Conservation (phyloP, 2,329 filamentous ascomycete genomes). For the Monilinia laxa region DNA sequence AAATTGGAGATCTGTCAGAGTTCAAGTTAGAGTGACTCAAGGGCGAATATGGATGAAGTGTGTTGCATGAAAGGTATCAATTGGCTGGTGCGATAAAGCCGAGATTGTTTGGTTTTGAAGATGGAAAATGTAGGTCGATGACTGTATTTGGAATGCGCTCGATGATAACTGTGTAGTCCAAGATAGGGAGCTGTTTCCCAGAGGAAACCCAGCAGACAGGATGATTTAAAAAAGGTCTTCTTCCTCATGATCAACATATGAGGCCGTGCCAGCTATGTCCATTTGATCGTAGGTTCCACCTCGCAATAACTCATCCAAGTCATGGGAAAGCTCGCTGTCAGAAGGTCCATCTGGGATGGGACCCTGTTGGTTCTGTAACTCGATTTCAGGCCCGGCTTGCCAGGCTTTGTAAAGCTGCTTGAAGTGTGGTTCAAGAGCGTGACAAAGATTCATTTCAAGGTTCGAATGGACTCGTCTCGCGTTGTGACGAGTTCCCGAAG, state of each 20-base stretch:
- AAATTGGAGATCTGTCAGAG: neutral
- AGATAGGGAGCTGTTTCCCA: neutral
- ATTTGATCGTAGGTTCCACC: neutral
- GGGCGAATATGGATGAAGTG: neutral
- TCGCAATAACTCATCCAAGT: neutral
- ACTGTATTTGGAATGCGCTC: too few species aligned
- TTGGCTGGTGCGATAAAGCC: neutral
- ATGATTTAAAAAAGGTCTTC: neutral
- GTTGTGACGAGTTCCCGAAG: neutral
- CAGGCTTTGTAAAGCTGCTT: neutral
- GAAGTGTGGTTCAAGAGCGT: slow-evolving; percentile 1
- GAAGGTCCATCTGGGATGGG: neutral
- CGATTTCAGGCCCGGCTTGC: neutral
- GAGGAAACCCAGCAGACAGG: neutral
- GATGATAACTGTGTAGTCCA: neutral
- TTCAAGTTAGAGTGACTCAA: neutral
- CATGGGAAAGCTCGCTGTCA: neutral
- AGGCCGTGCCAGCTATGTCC: neutral
- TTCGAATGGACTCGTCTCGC: neutral
- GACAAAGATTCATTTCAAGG: neutral
- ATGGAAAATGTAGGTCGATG: neutral
- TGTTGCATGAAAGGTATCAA: neutral
- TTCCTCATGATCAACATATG: neutral
- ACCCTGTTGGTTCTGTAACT: neutral
- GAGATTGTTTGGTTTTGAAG: neutral